Evolutionary conservation across 352 stramenopile genomes (phyloP), one percentile per base, ranked within the genome.

Genomic region (Phytophthora macrochlamydospora): DNA sequence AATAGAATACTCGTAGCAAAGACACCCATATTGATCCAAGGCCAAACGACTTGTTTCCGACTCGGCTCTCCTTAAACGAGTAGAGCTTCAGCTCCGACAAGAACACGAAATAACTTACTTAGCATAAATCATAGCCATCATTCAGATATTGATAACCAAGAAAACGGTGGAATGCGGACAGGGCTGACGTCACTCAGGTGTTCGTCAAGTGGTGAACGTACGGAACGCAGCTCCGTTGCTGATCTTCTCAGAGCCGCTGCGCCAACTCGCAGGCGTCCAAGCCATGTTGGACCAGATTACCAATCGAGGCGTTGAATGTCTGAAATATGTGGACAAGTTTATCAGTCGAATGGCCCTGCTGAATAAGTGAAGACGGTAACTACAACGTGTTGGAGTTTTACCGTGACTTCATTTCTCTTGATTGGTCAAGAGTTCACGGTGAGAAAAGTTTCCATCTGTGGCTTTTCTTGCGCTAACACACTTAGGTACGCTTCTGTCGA

Each of bases 261-360:
- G 35, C 35, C 35, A 11, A 11, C 35, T 40, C 9, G 6, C 6
- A 6, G 9, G 35, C 35, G 1, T 24, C 18, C 18, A 24, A 24
- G 18, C 18, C 18, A 24, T 24, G 18, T 24, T 24, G 18, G 18
- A 24, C 18, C 18, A 24, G 18, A 24, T 24, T 24, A 40, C 9
- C 35, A 11, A 40, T 40, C 6, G 35, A 40, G 9, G 35, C 35
- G 35, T 40, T 40, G 35, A 40, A 40, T 40, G 35, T 40, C 35
- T 42, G 38, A 14, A 42, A 43, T 13, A 38, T 43, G 8, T 58
- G 51, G 51, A 58, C 38, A 58, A 46, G n/a, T 3, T 40, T 58
- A 28, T 30, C n/a, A 4, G 51, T 50, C 18, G 30, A n/a, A 9
- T 49, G 51, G 51, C 51, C 37, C 5, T 50, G 35, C 13, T 4